Conservation (phyloP, 176 grass and related monocot genomes). For the Eleusine coracana region DNA sequence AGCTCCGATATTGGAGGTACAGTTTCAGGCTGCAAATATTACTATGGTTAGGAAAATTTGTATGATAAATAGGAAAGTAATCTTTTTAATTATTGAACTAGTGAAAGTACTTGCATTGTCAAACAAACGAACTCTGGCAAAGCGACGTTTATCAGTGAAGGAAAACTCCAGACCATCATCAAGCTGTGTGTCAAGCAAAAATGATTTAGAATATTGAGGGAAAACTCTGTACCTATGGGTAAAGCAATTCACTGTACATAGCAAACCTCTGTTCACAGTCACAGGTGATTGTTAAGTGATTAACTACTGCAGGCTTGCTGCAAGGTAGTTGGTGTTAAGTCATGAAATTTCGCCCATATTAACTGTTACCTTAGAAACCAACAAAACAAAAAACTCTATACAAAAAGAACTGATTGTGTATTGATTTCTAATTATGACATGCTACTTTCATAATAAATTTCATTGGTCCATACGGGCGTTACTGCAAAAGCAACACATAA, state of each 20-base stretch:
- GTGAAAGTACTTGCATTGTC: constrained; percentile 60
- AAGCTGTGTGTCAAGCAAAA: constrained; percentile 54
- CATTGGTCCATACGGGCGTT: not conserved
- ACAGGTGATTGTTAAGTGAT: not conserved
- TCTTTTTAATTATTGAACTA: constrained; percentile 4
- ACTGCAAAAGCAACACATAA: not conserved
- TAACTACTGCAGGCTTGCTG: not conserved
- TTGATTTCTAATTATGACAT: not conserved
- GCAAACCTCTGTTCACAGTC: not conserved
- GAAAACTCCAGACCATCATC: constrained; percentile 96
- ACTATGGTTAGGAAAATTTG: constrained; percentile 21
- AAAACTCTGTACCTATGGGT: not conserved
- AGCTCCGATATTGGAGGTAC: constrained; percentile 89
- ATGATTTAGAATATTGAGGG: not conserved
- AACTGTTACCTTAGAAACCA: not conserved
- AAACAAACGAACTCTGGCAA: constrained; percentile 85
- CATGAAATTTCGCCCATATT: not conserved
- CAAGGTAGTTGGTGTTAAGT: not conserved
- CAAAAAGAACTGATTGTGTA: not conserved
- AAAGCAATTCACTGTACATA: not conserved
- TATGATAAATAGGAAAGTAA: not conserved
- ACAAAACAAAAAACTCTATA: not conserved
- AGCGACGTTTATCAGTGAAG: constrained; percentile 96
- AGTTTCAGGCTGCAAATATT: constrained; percentile 70
- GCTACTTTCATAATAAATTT: not conserved